Evolutionary conservation across 495 filamentous ascomycete genomes (phyloP).

Genomic region (Penicillium parvum): DNA sequence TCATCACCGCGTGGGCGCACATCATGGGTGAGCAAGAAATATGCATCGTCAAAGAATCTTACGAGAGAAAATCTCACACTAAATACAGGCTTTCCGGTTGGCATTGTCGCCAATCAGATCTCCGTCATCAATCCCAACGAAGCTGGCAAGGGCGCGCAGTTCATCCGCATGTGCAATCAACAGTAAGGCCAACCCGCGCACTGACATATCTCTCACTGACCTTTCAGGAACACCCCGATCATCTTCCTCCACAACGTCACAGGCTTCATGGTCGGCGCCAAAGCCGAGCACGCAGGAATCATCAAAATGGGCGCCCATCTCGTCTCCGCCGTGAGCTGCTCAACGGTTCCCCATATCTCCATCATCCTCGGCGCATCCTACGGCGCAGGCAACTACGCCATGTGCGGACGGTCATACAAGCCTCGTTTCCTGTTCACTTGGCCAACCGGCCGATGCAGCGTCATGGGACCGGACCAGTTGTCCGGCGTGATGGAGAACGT

Average conservation of each 20-base stretch:
- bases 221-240: slow-evolving; percentile 19
- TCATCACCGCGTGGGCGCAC: slow-evolving; percentile 28
- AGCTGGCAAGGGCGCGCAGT: slow-evolving; percentile 24
- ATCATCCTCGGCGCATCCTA: slow-evolving; percentile 32
- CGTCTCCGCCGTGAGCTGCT: slow-evolving; percentile 29
- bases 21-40: slow-evolving; percentile 20
- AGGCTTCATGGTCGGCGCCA: slow-evolving; percentile 34
- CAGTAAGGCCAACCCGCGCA: slow-evolving; percentile 6
- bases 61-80: too few relatives aligned
- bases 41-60: not conserved
- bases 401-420: slow-evolving; percentile 29
- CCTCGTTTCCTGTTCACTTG: slow-evolving; percentile 32
- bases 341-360: slow-evolving; percentile 29
- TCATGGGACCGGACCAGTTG: slow-evolving; percentile 32
- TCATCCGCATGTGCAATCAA: slow-evolving; percentile 32
- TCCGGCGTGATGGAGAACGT: slow-evolving; percentile 31
- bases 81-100: slow-evolving; percentile 20
- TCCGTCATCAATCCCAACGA: slow-evolving; percentile 29
- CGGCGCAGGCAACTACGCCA: slow-evolving; percentile 34
- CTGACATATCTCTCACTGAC: not conserved
- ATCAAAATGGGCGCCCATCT: slow-evolving; percentile 32
- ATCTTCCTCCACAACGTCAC: slow-evolving; percentile 35
- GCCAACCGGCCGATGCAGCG: slow-evolving; percentile 31
- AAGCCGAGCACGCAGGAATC: slow-evolving; percentile 31
- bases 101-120: slow-evolving; percentile 30